These are phyloP conservation scores for Puccinia triticina DNA, from an alignment of 1,284 basidiomycete species.

Conservation along the genomic window DNA sequence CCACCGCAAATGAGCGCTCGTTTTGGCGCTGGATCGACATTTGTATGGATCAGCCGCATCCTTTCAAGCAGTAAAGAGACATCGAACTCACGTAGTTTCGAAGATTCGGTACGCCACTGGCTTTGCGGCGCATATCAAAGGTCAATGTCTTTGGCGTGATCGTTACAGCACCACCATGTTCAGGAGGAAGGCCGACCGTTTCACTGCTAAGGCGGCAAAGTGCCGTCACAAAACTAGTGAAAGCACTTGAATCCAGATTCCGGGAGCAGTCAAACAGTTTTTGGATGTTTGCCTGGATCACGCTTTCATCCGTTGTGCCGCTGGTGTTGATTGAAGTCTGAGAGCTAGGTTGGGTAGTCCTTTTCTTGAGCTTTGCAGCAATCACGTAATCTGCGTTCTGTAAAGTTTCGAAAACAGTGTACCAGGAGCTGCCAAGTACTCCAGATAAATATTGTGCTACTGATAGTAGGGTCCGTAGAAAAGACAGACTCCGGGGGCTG, in stretches of 20 bases:
- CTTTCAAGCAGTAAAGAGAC: neutral
- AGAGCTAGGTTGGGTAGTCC: slow-evolving; percentile 22
- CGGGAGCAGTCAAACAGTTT: slow-evolving; percentile 49
- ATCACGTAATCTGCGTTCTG: slow-evolving; percentile 92
- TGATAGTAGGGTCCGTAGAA: slow-evolving; percentile 77
- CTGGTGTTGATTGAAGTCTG: slow-evolving; percentile 18
- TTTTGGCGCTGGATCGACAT: slow-evolving; percentile 54
- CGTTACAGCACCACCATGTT: slow-evolving; percentile 44
- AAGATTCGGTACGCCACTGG: slow-evolving; percentile 81
- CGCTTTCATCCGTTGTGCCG: slow-evolving; percentile 40
- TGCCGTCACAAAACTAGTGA: slow-evolving; percentile 37
- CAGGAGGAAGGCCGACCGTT: slow-evolving; percentile 45
- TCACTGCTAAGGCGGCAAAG: slow-evolving; percentile 55
- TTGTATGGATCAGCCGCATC: neutral
- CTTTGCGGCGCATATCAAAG: slow-evolving; percentile 62
- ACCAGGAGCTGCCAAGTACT: slow-evolving; percentile 84
- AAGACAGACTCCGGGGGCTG: slow-evolving; percentile 85
- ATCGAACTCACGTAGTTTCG: slow-evolving; percentile 69
- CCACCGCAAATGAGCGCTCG: slow-evolving; percentile 74
- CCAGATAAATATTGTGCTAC: slow-evolving; percentile 81
- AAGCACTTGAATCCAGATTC: slow-evolving; percentile 40
- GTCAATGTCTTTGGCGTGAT: slow-evolving; percentile 52
- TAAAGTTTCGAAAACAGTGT: slow-evolving; percentile 80
- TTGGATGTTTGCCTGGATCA: slow-evolving; percentile 40
- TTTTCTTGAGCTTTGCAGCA: slow-evolving; percentile 64